Conservation (phyloP, 768 basidiomycete genomes). For the Suillus plorans region DNA sequence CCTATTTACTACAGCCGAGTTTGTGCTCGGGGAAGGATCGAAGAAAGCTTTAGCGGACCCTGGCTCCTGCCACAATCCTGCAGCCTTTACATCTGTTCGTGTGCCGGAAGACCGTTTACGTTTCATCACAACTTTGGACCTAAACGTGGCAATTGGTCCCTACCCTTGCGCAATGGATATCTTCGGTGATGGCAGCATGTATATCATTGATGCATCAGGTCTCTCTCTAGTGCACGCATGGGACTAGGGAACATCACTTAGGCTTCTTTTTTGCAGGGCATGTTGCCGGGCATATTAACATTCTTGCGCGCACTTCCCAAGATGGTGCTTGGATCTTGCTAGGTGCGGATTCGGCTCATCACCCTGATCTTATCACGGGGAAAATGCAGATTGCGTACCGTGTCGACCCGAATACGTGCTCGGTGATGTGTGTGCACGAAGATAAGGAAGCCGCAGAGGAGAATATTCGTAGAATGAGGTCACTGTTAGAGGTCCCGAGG, state of each 20-base stretch:
- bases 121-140: conserved; percentile 32
- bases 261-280: conserved; percentile 32
- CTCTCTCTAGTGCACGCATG: neutral
- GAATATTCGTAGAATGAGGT: conserved; percentile 40
- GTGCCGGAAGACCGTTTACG: conserved; percentile 36
- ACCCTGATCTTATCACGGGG: conserved; percentile 45
- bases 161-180: conserved; percentile 49
- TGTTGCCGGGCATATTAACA: conserved; percentile 49
- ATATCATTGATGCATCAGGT: conserved; percentile 50
- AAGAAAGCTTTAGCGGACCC: conserved; percentile 26
- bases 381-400: conserved; percentile 35
- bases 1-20: conserved; percentile 41
- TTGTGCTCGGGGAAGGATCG: conserved; percentile 43
- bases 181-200: conserved; percentile 56
- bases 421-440: conserved; percentile 41
- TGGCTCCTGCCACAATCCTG: conserved; percentile 41
- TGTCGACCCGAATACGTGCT: conserved; percentile 13
- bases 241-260: neutral
- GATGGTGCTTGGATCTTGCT: conserved; percentile 53
- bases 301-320: conserved; percentile 49
- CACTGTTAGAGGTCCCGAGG: conserved; percentile 35
- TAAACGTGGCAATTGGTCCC: conserved; percentile 40
- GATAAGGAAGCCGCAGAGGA: conserved; percentile 43
- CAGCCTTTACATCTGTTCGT: conserved; percentile 27
- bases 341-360: conserved; percentile 55